A percentile compares a stretch with the other conserved stretches of the same genome.
phyloP scores from a whole-genome alignment of 202 grass and related monocot genomes.

The Brachypodium distachyon region DNA sequence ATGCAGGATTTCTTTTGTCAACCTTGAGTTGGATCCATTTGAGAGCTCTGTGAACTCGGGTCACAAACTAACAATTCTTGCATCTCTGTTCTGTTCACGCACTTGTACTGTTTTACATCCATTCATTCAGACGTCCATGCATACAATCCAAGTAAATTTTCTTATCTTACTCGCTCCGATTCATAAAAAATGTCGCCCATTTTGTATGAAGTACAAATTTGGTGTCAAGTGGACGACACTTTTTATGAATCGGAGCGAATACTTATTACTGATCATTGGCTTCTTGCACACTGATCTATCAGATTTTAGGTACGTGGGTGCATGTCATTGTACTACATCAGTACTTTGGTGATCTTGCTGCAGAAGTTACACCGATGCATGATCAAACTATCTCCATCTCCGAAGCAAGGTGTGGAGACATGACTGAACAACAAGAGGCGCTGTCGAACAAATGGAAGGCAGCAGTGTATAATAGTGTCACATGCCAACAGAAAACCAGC shows the following conservation, averaged over 20 bases:
- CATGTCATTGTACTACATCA: background rate
- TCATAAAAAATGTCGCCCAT: no score
- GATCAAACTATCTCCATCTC: background rate
- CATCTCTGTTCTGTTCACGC: background rate
- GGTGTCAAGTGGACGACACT: no score
- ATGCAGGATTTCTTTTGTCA: background rate
- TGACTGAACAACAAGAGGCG: constrained; percentile 8
- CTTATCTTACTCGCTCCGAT: no score
- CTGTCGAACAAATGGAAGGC: background rate
- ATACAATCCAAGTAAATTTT: no score
- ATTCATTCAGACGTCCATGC: no score
- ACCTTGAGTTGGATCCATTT: background rate
- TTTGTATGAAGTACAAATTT: no score
- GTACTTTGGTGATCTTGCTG: background rate
- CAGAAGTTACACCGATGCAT: background rate
- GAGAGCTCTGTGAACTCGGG: background rate
- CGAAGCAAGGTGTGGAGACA: background rate
- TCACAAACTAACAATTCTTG: no score
- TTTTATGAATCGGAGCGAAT: no score
- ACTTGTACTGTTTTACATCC: no score
- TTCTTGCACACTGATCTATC: background rate
- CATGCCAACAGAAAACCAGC: background rate
- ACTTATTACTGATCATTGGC: no score
- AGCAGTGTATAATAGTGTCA: background rate
- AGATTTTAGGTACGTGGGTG: background rate